Base-by-base conservation (phyloP, 768 basidiomycete species). In the Pulveroboletus sp. region DNA sequence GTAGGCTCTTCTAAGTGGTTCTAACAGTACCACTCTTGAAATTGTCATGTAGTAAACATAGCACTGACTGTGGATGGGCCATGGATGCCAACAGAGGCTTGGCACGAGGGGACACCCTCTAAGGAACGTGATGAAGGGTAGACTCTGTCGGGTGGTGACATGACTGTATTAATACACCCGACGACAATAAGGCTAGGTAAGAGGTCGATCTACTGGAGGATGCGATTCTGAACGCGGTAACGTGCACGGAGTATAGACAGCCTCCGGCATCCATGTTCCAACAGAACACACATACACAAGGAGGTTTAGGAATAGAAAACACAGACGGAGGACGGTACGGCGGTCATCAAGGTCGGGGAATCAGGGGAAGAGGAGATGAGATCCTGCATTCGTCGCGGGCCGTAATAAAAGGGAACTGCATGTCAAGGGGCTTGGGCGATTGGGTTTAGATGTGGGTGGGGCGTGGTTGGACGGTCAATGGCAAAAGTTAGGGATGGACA, bases 241-340 rank as follows among this genome's bases (percentile, higher is more conserved):
- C 21, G 21, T 21, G 21, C 21, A 21, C 21, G 21, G 3, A 2
- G 3, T 21, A 21, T 21, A 21, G 21, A 21, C 21, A 21, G 21
- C 21, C 3, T 21, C 21, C 21, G 21, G 21, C 21, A 2, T 21
- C 21, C 21, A 3, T 3, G 21, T 21, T 21, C 21, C 21, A 21
- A 21, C 21, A 12, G 14, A 11, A n/a, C n/a, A 46, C 36, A 21
- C 18, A 27, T 42, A 15, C 21, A 47, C 12, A 9, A 14, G 28
- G 24, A 31, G 17, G 40, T 12, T 65, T 56, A 71, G 31, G 66
- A 46, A 15, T 67, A 32, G 28, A 66, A 31, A 27, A 59, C 49
- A 1, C 68, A 64, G 38, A 67, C 27, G 4, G 57, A 58, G 12
- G 64, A 64, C 6, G 61, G 59, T 15, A 63, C 14, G 28, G 62